Evolutionary conservation across 352 stramenopile species (phyloP).

Genomic region (Phytophthora multivora): DNA sequence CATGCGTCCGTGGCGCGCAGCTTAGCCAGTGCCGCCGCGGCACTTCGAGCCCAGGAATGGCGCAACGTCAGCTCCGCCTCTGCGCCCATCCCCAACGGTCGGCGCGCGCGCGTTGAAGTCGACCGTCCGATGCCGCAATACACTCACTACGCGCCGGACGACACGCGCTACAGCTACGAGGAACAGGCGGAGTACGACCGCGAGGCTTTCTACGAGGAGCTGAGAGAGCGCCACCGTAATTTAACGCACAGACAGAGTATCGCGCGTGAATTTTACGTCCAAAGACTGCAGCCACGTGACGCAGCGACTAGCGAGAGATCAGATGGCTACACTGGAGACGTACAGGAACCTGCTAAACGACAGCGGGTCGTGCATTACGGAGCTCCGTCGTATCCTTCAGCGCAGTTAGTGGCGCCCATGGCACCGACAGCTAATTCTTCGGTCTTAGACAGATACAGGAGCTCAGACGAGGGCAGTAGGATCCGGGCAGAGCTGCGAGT

Average conservation of each 20-base stretch:
- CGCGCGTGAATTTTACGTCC: conserved; percentile 15
- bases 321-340: conserved; percentile 1
- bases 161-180: neutral
- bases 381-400: neutral
- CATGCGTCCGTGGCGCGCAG: conserved; percentile 23
- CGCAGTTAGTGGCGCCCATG: neutral
- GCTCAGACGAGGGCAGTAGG: neutral
- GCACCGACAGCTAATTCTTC: neutral
- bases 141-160: neutral
- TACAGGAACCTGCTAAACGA: neutral
- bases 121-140: conserved; percentile 10
- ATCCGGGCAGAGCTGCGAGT: neutral
- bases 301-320: neutral
- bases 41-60: conserved; percentile 30
- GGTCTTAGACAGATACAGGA: neutral
- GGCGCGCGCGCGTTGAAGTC: neutral
- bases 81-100: neutral
- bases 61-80: neutral
- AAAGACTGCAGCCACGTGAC: neutral
- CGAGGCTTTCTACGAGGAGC: conserved; percentile 21
- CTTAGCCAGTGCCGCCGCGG: conserved; percentile 17
- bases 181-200: conserved; percentile 3
- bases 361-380: neutral
- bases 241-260: conserved; percentile 20
- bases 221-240: conserved; percentile 28